Evolutionary conservation across 306 rosid genomes (phyloP), one percentile per base, ranked within the genome.

Genomic region (Geum urbanum): DNA sequence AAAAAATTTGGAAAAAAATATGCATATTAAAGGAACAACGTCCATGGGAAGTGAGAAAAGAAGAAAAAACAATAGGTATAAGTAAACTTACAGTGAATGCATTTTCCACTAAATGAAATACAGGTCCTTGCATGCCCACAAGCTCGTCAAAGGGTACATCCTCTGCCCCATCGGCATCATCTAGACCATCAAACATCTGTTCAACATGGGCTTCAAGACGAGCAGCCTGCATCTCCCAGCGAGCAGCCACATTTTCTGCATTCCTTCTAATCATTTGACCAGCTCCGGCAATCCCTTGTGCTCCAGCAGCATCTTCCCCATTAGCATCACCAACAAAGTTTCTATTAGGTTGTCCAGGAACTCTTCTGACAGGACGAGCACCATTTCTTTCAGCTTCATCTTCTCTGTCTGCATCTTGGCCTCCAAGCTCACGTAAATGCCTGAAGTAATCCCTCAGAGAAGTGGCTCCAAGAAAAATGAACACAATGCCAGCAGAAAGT

Each of bases 41-140:
- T n/a, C n/a, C n/a, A n/a, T n/a, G n/a, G n/a, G n/a, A n/a, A n/a
- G n/a, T n/a, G n/a, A n/a, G n/a, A n/a, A n/a, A n/a, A n/a, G n/a
- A n/a, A n/a, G n/a, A n/a, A n/a, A n/a, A n/a, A n/a, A 24, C 27
- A 2, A 24, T 0, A 24, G 0, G 7, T 11, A 0, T 22, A 22
- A 57, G 1, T 24, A 22, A 4, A 76, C 97, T 86, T 77, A 95
- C 99, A 70, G 99, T 95, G 64, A 95, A 95, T 63, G 99, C 99
- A 79, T 95, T 95, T 82, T 95, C 97, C 81, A 95, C 96, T 81
- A 95, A 84, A 89, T 91, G 99, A 85, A 95, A 95, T 73, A 95
- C 96, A 65, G 99, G 99, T 71, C 99, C 99, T 89, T 95, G 97
- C 99, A 95, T 95, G 85, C 99, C 99, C 66, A 95, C 97, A 50